Evolutionary conservation across 306 rosid species (phyloP), one percentile per base, ranked within the genome.

Genomic region (Inga leiocalycina): DNA sequence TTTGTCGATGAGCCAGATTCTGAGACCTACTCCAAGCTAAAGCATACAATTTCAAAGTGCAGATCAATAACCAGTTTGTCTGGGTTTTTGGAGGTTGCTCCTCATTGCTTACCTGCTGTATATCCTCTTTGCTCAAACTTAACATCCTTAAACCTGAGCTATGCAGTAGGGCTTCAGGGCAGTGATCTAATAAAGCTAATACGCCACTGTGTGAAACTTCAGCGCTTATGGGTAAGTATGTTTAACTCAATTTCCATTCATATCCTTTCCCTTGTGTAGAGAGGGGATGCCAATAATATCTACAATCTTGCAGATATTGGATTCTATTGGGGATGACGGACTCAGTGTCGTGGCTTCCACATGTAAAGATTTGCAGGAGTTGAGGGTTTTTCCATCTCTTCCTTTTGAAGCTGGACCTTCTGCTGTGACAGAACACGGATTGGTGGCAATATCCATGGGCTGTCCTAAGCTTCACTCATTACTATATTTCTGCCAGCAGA

Each of bases 401-500:
- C 87, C 87, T 62, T 74, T 27, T 19, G 99, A 88, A 19, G 79
- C 75, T 71, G 92, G 88, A 32, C 86, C 86, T 71, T 92, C 81
- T 13, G 90, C 94, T 2, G 97, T 96, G 32, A 94, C 98, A 1
- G 97, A 96, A 81, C 89, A 76, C 49, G 99, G 99, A 37, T 88
- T 96, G 52, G 96, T 96, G 54, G 93, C 97, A 22, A 92, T 96
- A 82, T 93, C 99, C 16, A 45, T 3, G 51, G 98, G 97, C 48
- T 96, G 99, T 84, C 94, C 91, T 14, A 96, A 91, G 89, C 94
- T 96, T 79, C 91, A 93, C 75, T 93, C 99, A 1, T 59, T 96
- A 74, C 90, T 96, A 24, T 96, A 96, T 74, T 92, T 92, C 87
- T 96, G 99, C 85, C 92, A 92, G 86, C 98, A 89, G 89, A 96